Conservation (phyloP, 2,329 filamentous ascomycete genomes). For the Fusarium avenaceum region DNA sequence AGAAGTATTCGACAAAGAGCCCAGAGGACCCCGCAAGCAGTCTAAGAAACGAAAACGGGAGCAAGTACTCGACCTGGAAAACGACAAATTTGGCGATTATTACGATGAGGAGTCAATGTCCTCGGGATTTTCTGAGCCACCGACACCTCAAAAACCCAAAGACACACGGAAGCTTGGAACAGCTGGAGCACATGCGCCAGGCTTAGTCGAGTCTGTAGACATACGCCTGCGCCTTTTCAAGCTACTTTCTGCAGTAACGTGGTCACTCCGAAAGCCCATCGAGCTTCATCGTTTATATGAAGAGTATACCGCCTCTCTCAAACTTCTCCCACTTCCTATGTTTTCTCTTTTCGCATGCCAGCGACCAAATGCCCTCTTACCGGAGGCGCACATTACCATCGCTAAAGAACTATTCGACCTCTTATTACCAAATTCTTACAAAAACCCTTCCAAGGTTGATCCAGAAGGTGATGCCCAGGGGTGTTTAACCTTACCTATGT, state of each 20-base stretch:
- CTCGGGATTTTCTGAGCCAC: slow-evolving; percentile 61
- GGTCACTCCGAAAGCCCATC: slow-evolving; percentile 60
- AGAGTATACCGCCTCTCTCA: slow-evolving; percentile 68
- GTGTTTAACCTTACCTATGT: slow-evolving; percentile 60
- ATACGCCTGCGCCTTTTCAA: slow-evolving; percentile 74
- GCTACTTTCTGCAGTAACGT: slow-evolving; percentile 63
- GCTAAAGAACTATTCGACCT: slow-evolving; percentile 61
- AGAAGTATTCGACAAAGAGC: slow-evolving; percentile 77
- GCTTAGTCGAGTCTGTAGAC: slow-evolving; percentile 66
- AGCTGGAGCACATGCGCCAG: slow-evolving; percentile 43
- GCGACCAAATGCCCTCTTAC: slow-evolving; percentile 53
- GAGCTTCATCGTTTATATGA: slow-evolving; percentile 69
- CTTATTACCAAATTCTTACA: slow-evolving; percentile 58
- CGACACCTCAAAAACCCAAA: slow-evolving; percentile 59
- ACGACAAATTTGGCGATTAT: slow-evolving; percentile 72
- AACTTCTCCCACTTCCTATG: slow-evolving; percentile 68
- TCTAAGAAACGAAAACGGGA: slow-evolving; percentile 65
- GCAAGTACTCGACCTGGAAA: slow-evolving; percentile 67
- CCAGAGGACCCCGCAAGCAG: slow-evolving; percentile 56
- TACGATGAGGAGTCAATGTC: slow-evolving; percentile 68
- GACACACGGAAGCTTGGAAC: slow-evolving; percentile 40
- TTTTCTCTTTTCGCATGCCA: slow-evolving; percentile 68
- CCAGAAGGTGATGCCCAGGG: slow-evolving; percentile 54
- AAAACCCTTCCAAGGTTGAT: slow-evolving; percentile 58
- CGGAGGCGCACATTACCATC: slow-evolving; percentile 60